Conservation (phyloP, 2,329 filamentous ascomycete species). For the Karstenula rhodostoma region DNA sequence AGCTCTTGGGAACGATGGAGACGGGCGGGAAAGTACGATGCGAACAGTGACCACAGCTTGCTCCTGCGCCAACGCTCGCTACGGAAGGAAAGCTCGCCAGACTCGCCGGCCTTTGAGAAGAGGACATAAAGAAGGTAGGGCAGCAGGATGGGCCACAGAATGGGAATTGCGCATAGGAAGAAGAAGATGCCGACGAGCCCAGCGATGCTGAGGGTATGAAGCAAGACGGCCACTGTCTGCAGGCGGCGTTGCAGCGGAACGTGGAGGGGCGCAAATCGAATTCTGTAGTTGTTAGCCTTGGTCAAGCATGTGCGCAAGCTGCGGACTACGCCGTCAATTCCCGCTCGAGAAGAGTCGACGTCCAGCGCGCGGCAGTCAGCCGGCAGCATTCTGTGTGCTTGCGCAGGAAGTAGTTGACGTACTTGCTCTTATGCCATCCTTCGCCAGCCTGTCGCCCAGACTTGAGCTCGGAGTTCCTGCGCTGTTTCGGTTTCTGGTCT, state of each 20-base stretch:
- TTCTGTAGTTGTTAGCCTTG: conserved; percentile 53
- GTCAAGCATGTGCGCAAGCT: conserved; percentile 8
- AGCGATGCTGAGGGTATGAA: conserved; percentile 59
- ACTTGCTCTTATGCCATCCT: conserved; percentile 61
- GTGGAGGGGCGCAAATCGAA: conserved; percentile 88
- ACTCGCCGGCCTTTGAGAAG: conserved; percentile 77
- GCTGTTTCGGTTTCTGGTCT: conserved; percentile 40
- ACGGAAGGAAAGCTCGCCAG: conserved; percentile 77
- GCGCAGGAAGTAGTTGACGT: conserved; percentile 21
- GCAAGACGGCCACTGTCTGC: conserved; percentile 58
- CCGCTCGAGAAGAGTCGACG: not conserved
- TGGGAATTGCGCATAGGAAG: conserved; percentile 86
- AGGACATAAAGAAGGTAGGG: conserved; percentile 86
- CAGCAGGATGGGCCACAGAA: conserved; percentile 83
- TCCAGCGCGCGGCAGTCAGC: not conserved
- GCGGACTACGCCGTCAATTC: not conserved
- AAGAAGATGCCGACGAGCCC: conserved; percentile 78
- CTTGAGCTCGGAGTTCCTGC: conserved; percentile 54
- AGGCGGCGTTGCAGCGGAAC: conserved; percentile 63
- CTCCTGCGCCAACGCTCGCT: conserved; percentile 77
- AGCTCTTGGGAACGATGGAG: conserved; percentile 86
- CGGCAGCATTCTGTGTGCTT: not conserved
- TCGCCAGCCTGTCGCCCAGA: conserved; percentile 63
- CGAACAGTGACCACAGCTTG: conserved; percentile 86
- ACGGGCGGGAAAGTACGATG: conserved; percentile 87